phyloP scores from a whole-genome alignment of 805 yeast species.

The Metschnikowia lunata region DNA sequence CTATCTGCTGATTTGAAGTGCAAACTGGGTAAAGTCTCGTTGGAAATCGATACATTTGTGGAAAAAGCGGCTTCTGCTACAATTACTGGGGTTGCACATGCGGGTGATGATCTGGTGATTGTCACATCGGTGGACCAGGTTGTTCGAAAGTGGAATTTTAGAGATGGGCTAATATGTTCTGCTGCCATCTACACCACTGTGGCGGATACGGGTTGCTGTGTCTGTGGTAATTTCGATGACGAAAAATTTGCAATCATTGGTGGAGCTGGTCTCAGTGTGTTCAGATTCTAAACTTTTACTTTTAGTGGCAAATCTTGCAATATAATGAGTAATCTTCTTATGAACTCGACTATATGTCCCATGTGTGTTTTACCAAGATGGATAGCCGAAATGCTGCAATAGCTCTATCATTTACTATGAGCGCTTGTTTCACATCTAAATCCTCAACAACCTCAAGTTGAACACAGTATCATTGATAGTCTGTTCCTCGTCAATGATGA shows the following conservation, averaged over 20 bases:
- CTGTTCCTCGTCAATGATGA: slow-evolving; percentile 83
- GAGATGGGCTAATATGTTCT: slow-evolving; percentile 20
- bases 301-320: neutral
- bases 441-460: slow-evolving; percentile 69
- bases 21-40: neutral
- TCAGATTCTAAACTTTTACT: neutral
- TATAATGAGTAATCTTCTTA: no score
- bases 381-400: no score
- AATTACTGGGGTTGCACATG: slow-evolving; percentile 56
- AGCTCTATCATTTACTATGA: no score
- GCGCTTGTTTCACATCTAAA: slow-evolving; percentile 31
- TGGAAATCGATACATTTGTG: slow-evolving; percentile 31
- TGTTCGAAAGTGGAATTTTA: slow-evolving; percentile 57
- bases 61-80: slow-evolving; percentile 80
- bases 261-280: slow-evolving; percentile 76
- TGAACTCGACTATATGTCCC: no score
- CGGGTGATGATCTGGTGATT: slow-evolving; percentile 26
- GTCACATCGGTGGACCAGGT: slow-evolving; percentile 85
- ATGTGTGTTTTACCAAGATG: no score
- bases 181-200: slow-evolving; percentile 65
- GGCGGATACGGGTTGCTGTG: slow-evolving; percentile 86
- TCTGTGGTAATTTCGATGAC: slow-evolving; percentile 26
- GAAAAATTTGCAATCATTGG: slow-evolving; percentile 49
- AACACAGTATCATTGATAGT: slow-evolving; percentile 68
- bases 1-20: slow-evolving; percentile 20